A percentile compares a stretch with the other conserved stretches of the same genome.
phyloP scores from a whole-genome alignment of 495 filamentous ascomycete species.

The Melanomma pulvis-pyrius region DNA sequence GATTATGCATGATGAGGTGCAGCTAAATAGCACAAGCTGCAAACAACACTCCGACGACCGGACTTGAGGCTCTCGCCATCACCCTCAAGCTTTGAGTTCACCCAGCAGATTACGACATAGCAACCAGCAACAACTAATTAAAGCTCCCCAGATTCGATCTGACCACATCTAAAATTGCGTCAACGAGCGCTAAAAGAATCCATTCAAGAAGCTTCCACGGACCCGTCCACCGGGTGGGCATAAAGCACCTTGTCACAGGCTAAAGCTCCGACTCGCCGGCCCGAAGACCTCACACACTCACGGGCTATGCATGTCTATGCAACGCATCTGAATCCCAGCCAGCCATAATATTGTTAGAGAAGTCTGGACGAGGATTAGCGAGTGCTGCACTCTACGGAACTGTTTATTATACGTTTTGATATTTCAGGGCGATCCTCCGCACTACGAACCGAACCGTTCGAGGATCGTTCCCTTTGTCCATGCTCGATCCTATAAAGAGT shows the following conservation, averaged over 20 bases:
- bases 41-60: conserved; percentile 4
- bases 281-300: conserved; percentile 15
- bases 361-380: neutral
- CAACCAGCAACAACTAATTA: neutral
- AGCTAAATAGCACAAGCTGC: neutral
- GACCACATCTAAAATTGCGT: neutral
- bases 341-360: conserved; percentile 13
- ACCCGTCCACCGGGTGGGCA: conserved; percentile 14
- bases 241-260: conserved; percentile 25
- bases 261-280: conserved; percentile 23
- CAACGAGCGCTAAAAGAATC: neutral
- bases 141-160: neutral
- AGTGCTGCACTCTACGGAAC: neutral
- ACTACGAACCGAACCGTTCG: neutral
- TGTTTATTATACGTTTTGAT: conserved; percentile 2
- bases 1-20: neutral
- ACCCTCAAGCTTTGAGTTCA: neutral
- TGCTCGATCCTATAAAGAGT: conserved; percentile 16
- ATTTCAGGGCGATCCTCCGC: conserved; percentile 5
- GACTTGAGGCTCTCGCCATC: neutral
- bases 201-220: conserved; percentile 2
- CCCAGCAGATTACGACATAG: conserved; percentile 10
- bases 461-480: neutral
- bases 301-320: conserved; percentile 26
- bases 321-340: conserved; percentile 22